phyloP scores from a whole-genome alignment of 202 grass and related monocot genomes.

The Dendrocalamus latiflorus region DNA sequence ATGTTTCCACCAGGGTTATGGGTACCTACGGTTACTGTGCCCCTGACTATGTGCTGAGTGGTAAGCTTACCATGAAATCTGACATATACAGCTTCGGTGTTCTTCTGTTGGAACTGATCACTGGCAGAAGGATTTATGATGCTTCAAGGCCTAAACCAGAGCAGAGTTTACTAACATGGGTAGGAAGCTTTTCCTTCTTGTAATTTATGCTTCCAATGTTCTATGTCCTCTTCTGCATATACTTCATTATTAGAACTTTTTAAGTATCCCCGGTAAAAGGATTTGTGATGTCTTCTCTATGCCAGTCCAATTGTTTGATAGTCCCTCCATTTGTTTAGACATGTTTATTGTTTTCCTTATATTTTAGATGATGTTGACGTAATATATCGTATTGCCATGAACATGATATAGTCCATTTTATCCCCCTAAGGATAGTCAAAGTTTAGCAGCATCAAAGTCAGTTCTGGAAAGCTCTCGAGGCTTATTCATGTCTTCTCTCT shows the following conservation, averaged over 20 bases:
- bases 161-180: constrained; percentile 73
- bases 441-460: background rate
- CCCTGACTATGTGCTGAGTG: constrained; percentile 86
- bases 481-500: background rate
- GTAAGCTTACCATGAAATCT: constrained; percentile 88
- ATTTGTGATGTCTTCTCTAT: background rate
- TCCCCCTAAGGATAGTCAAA: background rate
- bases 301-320: background rate
- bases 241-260: background rate
- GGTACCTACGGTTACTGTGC: constrained; percentile 96
- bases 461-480: background rate
- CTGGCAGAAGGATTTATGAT: constrained; percentile 79
- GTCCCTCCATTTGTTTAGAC: background rate
- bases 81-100: constrained; percentile 98
- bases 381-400: no score
- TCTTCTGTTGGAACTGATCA: constrained; percentile 87
- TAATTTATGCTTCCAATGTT: background rate
- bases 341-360: background rate
- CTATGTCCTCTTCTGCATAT: background rate
- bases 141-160: constrained; percentile 54
- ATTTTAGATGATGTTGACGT: background rate
- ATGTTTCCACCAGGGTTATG: constrained; percentile 99
- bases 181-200: constrained; percentile 28
- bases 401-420: background rate
- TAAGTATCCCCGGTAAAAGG: background rate